Percentiles rank a stretch among this genome's conserved stretches.
These are phyloP conservation scores for Butyriboletus appendiculatus DNA, from an alignment of 1,284 basidiomycete genomes.

Conservation along the genomic window DNA sequence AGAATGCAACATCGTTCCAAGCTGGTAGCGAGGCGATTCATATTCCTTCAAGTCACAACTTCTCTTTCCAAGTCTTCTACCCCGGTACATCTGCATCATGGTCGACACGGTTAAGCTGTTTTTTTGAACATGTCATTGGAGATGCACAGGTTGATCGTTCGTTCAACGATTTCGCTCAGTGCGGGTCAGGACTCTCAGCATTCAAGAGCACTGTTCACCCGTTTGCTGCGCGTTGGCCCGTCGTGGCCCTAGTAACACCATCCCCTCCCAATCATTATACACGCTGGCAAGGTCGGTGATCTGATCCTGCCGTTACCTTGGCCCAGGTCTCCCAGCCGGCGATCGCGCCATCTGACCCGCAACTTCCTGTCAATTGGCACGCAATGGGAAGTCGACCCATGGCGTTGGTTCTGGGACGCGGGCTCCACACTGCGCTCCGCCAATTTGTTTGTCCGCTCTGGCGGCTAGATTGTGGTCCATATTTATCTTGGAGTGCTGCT, in stretches of 20 bases:
- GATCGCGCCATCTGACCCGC: neutral
- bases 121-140: neutral
- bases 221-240: neutral
- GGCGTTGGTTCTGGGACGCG: neutral
- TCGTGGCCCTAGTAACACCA: neutral
- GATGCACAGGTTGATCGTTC: neutral
- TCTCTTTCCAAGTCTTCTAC: no score
- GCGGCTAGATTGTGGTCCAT: neutral
- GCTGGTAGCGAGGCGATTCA: neutral
- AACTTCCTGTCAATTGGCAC: neutral
- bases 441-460: neutral
- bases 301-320: neutral
- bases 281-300: neutral
- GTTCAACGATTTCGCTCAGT: neutral
- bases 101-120: neutral
- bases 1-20: no score
- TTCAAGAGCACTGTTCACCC: neutral
- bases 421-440: slow-evolving; percentile 3
- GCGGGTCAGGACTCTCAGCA: neutral
- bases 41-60: neutral
- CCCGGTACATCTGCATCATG: neutral
- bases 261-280: neutral
- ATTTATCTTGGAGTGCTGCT: slow-evolving; percentile 6
- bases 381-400: neutral
- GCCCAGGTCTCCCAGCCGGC: neutral